Conservation (phyloP, 441 rosid species). For the Erodium moschatum region DNA sequence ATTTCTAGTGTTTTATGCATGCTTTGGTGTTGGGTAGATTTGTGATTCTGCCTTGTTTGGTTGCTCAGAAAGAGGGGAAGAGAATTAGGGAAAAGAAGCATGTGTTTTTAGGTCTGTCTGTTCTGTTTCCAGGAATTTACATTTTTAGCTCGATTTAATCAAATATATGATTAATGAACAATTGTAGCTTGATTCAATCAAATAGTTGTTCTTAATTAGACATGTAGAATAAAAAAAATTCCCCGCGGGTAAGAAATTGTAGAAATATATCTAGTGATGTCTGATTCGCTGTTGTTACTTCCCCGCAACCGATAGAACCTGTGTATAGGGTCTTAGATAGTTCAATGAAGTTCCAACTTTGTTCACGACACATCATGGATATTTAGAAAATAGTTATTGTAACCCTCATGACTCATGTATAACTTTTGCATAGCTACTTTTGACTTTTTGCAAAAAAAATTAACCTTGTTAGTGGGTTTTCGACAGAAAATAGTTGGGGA, state of each 20-base stretch:
- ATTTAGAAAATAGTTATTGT: neutral
- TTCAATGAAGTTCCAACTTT: neutral
- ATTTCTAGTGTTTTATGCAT: slow-evolving; percentile 5
- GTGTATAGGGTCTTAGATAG: slow-evolving; percentile 8
- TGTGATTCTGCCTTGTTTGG: slow-evolving; percentile 17
- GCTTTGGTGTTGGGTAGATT: slow-evolving; percentile 17
- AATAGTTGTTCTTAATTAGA: neutral
- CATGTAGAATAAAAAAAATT: neutral
- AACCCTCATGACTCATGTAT: no score
- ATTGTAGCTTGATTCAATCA: neutral
- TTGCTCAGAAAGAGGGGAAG: neutral
- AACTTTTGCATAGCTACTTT: no score
- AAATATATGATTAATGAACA: neutral
- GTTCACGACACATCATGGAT: neutral
- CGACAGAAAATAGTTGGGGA: no score
- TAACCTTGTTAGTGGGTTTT: no score
- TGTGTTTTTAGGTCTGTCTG: neutral
- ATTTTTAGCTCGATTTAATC: slow-evolving; percentile 7
- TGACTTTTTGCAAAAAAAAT: no score
- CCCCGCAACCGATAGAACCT: neutral
- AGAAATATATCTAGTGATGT: slow-evolving; percentile 6
- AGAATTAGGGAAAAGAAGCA: neutral
- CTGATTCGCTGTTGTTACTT: neutral
- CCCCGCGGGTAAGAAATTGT: slow-evolving; percentile 8
- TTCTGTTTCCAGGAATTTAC: neutral